Conservation (phyloP, 805 yeast genomes). For the Saturnispora besseyi region DNA sequence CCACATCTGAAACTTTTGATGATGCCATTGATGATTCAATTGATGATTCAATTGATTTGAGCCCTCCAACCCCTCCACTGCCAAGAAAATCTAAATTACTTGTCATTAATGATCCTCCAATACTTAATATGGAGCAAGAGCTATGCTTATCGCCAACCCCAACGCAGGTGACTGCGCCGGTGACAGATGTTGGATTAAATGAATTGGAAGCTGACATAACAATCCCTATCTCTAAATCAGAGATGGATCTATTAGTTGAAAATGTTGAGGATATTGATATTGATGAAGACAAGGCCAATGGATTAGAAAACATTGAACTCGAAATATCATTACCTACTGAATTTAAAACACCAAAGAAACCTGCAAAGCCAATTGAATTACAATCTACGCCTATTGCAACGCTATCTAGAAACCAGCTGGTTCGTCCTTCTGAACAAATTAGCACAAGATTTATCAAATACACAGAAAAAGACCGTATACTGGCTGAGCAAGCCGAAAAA, state of each 20-base stretch:
- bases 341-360: slow-evolving; percentile 11
- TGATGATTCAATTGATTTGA: not conserved
- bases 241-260: slow-evolving; percentile 4
- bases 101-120: slow-evolving; percentile 1
- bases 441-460: slow-evolving; percentile 23
- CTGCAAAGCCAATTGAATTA: slow-evolving; percentile 6
- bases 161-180: not conserved
- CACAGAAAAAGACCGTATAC: slow-evolving; percentile 25
- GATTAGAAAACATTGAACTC: not conserved
- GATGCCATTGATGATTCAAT: not conserved
- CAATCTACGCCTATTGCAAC: slow-evolving; percentile 4
- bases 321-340: not conserved
- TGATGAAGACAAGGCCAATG: not conserved
- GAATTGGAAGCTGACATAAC: not conserved
- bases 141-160: slow-evolving; percentile 1
- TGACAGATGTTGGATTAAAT: not conserved
- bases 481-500: slow-evolving; percentile 18
- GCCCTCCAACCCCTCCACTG: slow-evolving; percentile 16
- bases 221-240: slow-evolving; percentile 6
- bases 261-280: slow-evolving; percentile 5
- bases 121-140: not conserved
- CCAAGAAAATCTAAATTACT: slow-evolving; percentile 13
- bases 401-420: slow-evolving; percentile 7
- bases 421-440: slow-evolving; percentile 20
- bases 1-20: not conserved